Base-by-base conservation (phyloP, 1,284 basidiomycete species). In the Malassezia nana region DNA sequence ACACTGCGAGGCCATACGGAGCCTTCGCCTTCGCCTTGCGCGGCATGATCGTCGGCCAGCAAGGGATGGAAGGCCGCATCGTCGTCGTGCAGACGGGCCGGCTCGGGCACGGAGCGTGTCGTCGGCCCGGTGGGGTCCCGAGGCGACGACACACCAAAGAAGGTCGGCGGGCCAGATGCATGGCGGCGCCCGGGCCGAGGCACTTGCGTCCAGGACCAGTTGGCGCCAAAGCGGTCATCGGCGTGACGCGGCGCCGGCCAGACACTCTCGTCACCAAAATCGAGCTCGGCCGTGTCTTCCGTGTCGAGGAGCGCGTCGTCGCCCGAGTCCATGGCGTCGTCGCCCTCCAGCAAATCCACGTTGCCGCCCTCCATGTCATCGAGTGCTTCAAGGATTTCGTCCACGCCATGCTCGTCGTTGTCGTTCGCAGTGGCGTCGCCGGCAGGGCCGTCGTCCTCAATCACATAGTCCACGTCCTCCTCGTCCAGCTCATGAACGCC, bases 11-110 rank as follows among this genome's bases (percentile, higher is more conserved):
- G 52, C 60, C 62, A 63, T 12, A 26, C 45, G 32, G 12, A 32
- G 46, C 38, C 46, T 28, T 32, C 49, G 46, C 22, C 45, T 25
- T 31, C 46, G 40, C 52, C 61, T 30, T 58, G 58, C 2, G 48
- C 51, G 13, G 57, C 55, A 12, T 60, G 57, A 28, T 60, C 58
- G 40, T 92, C 86, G 29, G 86, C 70, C 10, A 94, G 80, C 9
- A 94, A 78, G 3, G 89, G 89, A 71, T 94, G 90, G 40, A 42
- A 55, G 22, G 30, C 24, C 20, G 41, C 47, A 40, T 51, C 52
- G 16, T 24, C 32, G 47, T 38, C 43, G 24, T 18, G 46, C 3
- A 2, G 20, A 20, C 18, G 35, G 8, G 18, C 18, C 1, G n/a
- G 35, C 35, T n/a, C 9, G 2, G 35, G n/a, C 7, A 20, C 28